Percentiles rank a stretch among this genome's conserved stretches.
These are phyloP conservation scores for Mortierella sp. DNA, from an alignment of 371 early-diverging fungal species.

Conservation along the genomic window DNA sequence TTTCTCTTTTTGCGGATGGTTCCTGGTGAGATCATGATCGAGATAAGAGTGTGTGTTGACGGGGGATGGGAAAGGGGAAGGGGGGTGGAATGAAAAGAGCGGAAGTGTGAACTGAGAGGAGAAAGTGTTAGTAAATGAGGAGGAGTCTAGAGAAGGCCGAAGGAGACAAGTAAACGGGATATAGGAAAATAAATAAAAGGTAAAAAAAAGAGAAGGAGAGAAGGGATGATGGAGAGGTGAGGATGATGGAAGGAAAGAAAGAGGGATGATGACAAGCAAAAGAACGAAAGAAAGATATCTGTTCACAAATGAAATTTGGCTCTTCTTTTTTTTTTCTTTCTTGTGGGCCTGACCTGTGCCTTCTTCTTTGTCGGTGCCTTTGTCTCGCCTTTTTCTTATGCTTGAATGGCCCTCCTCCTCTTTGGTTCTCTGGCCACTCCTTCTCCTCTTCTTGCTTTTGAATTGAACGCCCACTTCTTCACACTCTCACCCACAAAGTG, in stretches of 20 bases:
- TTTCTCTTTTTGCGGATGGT: conserved; percentile 82
- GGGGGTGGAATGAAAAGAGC: neutral
- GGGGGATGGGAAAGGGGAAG: neutral
- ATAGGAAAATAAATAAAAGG: neutral
- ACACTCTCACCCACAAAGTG: conserved; percentile 1
- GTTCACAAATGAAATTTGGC: neutral
- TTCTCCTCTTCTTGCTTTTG: neutral
- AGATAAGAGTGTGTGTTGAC: neutral
- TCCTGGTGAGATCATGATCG: conserved; percentile 54
- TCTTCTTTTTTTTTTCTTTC: too few relatives aligned
- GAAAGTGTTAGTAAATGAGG: neutral
- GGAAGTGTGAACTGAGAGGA: neutral
- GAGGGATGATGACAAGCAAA: neutral
- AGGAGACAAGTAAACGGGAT: too few relatives aligned
- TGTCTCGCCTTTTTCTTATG: too few relatives aligned
- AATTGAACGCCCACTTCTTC: too few relatives aligned
- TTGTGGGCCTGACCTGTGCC: neutral
- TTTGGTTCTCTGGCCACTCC: neutral
- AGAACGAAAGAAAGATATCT: neutral
- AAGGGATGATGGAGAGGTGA: conserved; percentile 2
- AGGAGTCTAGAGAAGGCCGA: neutral
- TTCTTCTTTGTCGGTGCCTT: too few relatives aligned
- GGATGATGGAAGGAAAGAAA: neutral
- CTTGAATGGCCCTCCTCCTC: neutral
- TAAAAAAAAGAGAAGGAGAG: neutral